Conservation (phyloP, 352 stramenopile species). For the Pythium monospermum region DNA sequence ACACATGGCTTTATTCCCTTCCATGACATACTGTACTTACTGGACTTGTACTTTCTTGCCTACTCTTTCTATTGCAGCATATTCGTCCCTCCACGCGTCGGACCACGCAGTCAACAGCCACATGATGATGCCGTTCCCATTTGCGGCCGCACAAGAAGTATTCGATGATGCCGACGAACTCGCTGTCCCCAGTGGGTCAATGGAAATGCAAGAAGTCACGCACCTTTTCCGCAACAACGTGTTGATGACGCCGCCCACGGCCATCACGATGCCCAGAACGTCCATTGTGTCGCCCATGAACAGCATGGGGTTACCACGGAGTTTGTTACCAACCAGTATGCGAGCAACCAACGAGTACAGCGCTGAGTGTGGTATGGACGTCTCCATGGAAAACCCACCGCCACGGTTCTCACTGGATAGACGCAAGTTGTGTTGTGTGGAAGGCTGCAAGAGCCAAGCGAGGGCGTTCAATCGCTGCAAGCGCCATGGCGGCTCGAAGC, state of each 20-base stretch:
- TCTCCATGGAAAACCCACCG: slow-evolving; percentile 11
- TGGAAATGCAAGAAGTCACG: slow-evolving; percentile 22
- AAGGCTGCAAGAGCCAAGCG: slow-evolving; percentile 77
- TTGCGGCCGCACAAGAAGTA: not conserved
- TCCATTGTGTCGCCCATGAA: slow-evolving; percentile 24
- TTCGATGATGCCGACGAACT: slow-evolving; percentile 21
- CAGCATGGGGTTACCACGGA: slow-evolving; percentile 10
- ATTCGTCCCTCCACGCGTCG: slow-evolving; percentile 7
- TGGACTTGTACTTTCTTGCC: not conserved
- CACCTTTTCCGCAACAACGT: slow-evolving; percentile 17
- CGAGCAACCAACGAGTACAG: no score
- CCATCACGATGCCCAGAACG: slow-evolving; percentile 17
- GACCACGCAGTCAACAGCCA: not conserved
- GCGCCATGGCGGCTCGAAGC: slow-evolving; percentile 77
- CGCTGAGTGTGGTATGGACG: no score
- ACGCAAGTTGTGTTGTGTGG: slow-evolving; percentile 67
- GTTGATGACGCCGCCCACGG: slow-evolving; percentile 24
- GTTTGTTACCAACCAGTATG: slow-evolving; percentile 13
- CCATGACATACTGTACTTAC: no score
- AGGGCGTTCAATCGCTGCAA: slow-evolving; percentile 83
- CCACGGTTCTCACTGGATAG: slow-evolving; percentile 50
- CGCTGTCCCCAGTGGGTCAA: not conserved
- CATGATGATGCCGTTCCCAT: slow-evolving; percentile 25
- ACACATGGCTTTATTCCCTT: no score
- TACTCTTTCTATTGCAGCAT: slow-evolving; percentile 3